These are phyloP conservation scores for Trichoderma endophyticum DNA, from an alignment of 2,329 filamentous ascomycete species.

Conservation along the genomic window DNA sequence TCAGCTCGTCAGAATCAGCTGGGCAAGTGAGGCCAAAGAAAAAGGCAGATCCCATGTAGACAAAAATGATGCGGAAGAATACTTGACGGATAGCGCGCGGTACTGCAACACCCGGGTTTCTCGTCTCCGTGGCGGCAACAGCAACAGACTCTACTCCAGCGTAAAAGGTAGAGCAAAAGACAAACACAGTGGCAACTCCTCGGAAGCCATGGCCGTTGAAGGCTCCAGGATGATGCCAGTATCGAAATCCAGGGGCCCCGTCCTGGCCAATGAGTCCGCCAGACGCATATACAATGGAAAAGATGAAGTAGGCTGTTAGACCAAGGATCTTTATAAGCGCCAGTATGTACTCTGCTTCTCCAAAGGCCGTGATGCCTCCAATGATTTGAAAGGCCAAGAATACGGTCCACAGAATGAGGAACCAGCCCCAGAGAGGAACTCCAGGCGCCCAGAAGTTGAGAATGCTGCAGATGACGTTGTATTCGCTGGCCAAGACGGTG, in stretches of 20 bases:
- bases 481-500: constrained; percentile 65
- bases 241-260: constrained; percentile 62
- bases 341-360: constrained; percentile 78
- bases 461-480: constrained; percentile 66
- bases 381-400: constrained; percentile 68
- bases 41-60: constrained; percentile 68
- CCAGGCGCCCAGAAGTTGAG: constrained; percentile 62
- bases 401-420: constrained; percentile 70
- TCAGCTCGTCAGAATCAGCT: constrained; percentile 61
- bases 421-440: constrained; percentile 63
- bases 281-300: constrained; percentile 68
- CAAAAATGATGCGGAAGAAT: constrained; percentile 59
- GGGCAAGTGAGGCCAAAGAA: constrained; percentile 75
- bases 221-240: constrained; percentile 69
- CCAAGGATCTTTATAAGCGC: constrained; percentile 69
- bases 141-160: constrained; percentile 64
- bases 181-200: constrained; percentile 63
- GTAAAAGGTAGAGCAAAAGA: constrained; percentile 68
- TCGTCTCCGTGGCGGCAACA: constrained; percentile 60
- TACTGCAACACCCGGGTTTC: constrained; percentile 54
- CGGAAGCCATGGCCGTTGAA: constrained; percentile 65
- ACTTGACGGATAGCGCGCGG: constrained; percentile 58
- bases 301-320: constrained; percentile 69
- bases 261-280: constrained; percentile 60
- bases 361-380: constrained; percentile 70